Conservation (phyloP, 2,329 filamentous ascomycete genomes). For the Penicillium sp. region DNA sequence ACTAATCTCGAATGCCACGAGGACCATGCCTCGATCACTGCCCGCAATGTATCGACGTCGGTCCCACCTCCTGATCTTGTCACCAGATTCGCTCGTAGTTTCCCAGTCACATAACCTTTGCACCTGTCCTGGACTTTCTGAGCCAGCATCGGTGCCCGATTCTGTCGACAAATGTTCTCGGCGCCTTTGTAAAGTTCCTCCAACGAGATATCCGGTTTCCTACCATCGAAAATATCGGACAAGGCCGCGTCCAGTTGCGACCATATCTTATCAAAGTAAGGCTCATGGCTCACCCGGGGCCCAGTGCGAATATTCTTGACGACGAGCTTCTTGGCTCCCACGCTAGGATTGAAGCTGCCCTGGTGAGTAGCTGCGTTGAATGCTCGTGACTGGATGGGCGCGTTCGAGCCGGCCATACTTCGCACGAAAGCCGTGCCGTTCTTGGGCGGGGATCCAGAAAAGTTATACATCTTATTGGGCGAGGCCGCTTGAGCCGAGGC, state of each 20-base stretch:
- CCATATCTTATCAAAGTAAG: slow-evolving; percentile 76
- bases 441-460: slow-evolving; percentile 42
- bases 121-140: slow-evolving; percentile 64
- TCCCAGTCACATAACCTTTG: slow-evolving; percentile 58
- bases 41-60: slow-evolving; percentile 63
- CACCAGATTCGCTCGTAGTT: slow-evolving; percentile 59
- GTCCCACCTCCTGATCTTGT: slow-evolving; percentile 53
- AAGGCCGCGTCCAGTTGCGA: slow-evolving; percentile 71
- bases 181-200: slow-evolving; percentile 87
- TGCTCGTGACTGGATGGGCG: slow-evolving; percentile 24
- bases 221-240: slow-evolving; percentile 66
- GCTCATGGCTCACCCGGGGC: slow-evolving; percentile 63
- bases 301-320: slow-evolving; percentile 82
- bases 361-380: slow-evolving; percentile 37
- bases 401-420: slow-evolving; percentile 38
- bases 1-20: slow-evolving; percentile 76
- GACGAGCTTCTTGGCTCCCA: slow-evolving; percentile 79
- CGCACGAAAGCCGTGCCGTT: slow-evolving; percentile 47
- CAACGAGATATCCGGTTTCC: slow-evolving; percentile 66
- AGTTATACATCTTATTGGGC: slow-evolving; percentile 55
- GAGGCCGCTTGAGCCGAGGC: slow-evolving; percentile 20
- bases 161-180: slow-evolving; percentile 84
- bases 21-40: slow-evolving; percentile 64
- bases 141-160: slow-evolving; percentile 66
- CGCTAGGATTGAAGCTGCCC: slow-evolving; percentile 65